Percentiles rank a stretch among this genome's conserved stretches.
These are phyloP conservation scores for Kodamaea ohmeri DNA, from an alignment of 1,139 yeast genomes.

Conservation along the genomic window DNA sequence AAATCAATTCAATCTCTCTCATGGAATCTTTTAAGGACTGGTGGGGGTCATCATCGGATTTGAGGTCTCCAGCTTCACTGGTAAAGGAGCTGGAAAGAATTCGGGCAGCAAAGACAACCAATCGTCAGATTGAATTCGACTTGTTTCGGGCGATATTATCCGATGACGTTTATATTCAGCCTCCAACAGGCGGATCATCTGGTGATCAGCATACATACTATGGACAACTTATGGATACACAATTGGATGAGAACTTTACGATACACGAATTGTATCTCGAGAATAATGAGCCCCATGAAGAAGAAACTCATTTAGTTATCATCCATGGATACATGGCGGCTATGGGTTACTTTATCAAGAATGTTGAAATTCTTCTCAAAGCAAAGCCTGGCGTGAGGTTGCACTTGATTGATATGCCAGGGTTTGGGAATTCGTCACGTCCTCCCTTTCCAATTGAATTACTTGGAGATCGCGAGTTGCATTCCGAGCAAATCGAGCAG, in stretches of 20 bases:
- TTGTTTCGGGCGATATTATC: constrained; percentile 36
- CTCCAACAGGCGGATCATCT: constrained; percentile 4
- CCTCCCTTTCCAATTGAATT: constrained; percentile 36
- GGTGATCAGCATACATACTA: not conserved
- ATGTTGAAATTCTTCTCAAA: constrained; percentile 34
- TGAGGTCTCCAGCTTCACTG: constrained; percentile 22
- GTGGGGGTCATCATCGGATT: constrained; percentile 35
- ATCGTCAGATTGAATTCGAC: constrained; percentile 34
- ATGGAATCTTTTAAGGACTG: constrained; percentile 35
- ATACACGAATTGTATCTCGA: constrained; percentile 41
- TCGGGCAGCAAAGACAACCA: constrained; percentile 23
- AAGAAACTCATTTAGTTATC: constrained; percentile 29
- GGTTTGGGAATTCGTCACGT: constrained; percentile 46
- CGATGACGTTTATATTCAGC: constrained; percentile 26
- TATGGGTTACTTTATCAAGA: constrained; percentile 42
- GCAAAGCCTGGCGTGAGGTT: constrained; percentile 31
- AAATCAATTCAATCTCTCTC: constrained; percentile 26
- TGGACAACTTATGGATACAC: constrained; percentile 33
- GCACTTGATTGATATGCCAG: constrained; percentile 42
- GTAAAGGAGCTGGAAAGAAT: constrained; percentile 11
- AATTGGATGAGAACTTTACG: constrained; percentile 27
- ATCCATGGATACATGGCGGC: constrained; percentile 52
- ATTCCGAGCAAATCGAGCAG: constrained; percentile 30
- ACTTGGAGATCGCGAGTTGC: constrained; percentile 23
- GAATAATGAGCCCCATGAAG: constrained; percentile 19